A percentile compares a stretch with the other conserved stretches of the same genome.
phyloP scores from a whole-genome alignment of 1,284 basidiomycete genomes.

The Vanrija sp. region DNA sequence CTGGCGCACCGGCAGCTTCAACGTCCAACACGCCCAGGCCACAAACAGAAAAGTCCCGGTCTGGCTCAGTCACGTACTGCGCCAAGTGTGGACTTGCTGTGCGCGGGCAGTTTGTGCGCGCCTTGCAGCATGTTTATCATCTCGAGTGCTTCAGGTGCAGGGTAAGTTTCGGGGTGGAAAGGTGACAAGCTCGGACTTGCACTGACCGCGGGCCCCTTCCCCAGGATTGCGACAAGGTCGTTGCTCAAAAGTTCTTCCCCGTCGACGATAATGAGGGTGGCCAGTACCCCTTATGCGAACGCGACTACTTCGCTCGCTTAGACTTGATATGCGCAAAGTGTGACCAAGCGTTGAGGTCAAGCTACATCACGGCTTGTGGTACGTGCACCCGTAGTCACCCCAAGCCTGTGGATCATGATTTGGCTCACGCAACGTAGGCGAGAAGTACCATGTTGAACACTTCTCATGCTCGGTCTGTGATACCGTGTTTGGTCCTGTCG shows the following conservation, averaged over 20 bases:
- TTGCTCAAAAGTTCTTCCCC: constrained; percentile 98
- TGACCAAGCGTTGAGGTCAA: constrained; percentile 85
- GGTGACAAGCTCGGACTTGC: background rate
- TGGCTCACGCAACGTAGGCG: constrained; percentile 57
- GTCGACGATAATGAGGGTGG: constrained; percentile 74
- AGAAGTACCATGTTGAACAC: constrained; percentile 99
- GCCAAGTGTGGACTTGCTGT: constrained; percentile 47
- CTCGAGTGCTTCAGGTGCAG: constrained; percentile 95
- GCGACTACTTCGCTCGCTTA: constrained; percentile 93
- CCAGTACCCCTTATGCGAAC: constrained; percentile 89
- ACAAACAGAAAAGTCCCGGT: constrained; percentile 10
- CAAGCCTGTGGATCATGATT: background rate
- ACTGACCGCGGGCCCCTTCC: background rate
- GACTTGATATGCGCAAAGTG: constrained; percentile 97
- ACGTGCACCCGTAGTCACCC: constrained; percentile 49
- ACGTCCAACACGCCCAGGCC: background rate
- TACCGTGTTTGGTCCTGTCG: constrained; percentile 93
- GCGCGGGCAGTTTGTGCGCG: constrained; percentile 87
- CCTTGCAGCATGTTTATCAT: constrained; percentile 90
- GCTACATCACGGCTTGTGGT: constrained; percentile 99
- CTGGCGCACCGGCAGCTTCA: background rate
- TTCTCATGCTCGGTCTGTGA: constrained; percentile 98
- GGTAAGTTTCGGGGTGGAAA: constrained; percentile 54
- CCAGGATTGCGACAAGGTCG: constrained; percentile 92
- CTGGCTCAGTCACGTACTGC: constrained; percentile 33